Evolutionary conservation across 2,329 filamentous ascomycete genomes (phyloP), one percentile per base, ranked within the genome.

Genomic region (Hypomyces perniciosus): DNA sequence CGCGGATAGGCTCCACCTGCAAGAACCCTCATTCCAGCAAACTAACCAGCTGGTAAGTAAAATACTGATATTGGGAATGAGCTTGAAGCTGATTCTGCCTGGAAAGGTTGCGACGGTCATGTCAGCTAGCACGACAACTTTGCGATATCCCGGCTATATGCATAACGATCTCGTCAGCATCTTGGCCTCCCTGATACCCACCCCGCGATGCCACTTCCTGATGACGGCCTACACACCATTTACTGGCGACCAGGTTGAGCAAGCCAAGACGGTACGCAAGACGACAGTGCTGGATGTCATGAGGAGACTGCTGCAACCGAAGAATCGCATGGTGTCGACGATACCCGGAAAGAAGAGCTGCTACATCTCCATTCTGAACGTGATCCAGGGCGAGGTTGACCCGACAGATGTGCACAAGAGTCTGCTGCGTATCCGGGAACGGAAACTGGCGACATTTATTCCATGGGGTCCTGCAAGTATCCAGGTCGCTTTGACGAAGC

Each of bases 151-250:
- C 1, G 93, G 93, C 37, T 99, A 99, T 72, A 99, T 99, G 93
- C 93, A 99, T 76, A 99, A 99, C 69, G 93, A 99, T 66, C 85
- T 99, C 12, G 91, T 96, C 64, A 93, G 92, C 69, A 97, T 99
- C 61, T 80, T 99, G 52, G 93, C 95, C 27, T 95, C 90, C 20
- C 79, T 99, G 39, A 97, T 99, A 55, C 93, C 93, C 2, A 99
- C 92, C 0, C 95, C 93, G 8, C 85, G 93, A 60, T 96, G 91
- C 66, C 95, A 99, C 73, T 99, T 99, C 80, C 78, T 99, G 53
- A 95, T 96, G 84, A 99, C 93, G 5, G 90, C 92, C 40, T 99
- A 99, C 74, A 99, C 93, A 0, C 93, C 93, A 5, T 99, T 99
- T 65, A 97, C 93, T 0, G 89, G 90, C 54, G 90, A 96, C 66